These are phyloP conservation scores for Zanthoxylum bungeanum DNA, from an alignment of 345 rosid species.

Conservation along the genomic window DNA sequence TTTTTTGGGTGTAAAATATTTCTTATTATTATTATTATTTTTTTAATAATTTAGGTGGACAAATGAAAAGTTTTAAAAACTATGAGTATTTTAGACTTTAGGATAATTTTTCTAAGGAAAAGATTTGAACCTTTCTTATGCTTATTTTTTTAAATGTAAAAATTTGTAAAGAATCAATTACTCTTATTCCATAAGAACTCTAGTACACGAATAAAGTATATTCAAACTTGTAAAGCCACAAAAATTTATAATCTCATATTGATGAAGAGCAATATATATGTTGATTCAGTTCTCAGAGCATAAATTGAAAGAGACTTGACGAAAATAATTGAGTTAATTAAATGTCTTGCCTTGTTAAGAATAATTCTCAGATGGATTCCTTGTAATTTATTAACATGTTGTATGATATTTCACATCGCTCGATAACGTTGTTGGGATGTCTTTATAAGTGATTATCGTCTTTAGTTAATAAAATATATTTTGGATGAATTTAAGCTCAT, in stretches of 20 bases:
- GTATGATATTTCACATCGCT: not conserved
- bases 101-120: no score
- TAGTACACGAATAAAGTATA: constrained; percentile 24
- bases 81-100: no score
- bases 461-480: no score
- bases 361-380: not conserved
- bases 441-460: no score
- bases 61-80: no score
- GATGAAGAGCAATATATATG: constrained; percentile 17
- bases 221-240: constrained; percentile 38
- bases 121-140: no score
- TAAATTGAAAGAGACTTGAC: constrained; percentile 19
- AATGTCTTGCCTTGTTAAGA: constrained; percentile 4
- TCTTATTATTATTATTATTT: no score
- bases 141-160: no score
- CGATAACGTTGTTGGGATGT: no score
- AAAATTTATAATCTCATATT: constrained; percentile 22
- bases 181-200: not conserved
- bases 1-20: no score
- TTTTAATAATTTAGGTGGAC: no score
- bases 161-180: not conserved
- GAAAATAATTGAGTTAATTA: constrained; percentile 17
- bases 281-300: constrained; percentile 21
- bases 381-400: not conserved
- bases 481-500: no score